Evolutionary conservation across 2,329 filamentous ascomycete species (phyloP).

Genomic region (Penicillium sp.): DNA sequence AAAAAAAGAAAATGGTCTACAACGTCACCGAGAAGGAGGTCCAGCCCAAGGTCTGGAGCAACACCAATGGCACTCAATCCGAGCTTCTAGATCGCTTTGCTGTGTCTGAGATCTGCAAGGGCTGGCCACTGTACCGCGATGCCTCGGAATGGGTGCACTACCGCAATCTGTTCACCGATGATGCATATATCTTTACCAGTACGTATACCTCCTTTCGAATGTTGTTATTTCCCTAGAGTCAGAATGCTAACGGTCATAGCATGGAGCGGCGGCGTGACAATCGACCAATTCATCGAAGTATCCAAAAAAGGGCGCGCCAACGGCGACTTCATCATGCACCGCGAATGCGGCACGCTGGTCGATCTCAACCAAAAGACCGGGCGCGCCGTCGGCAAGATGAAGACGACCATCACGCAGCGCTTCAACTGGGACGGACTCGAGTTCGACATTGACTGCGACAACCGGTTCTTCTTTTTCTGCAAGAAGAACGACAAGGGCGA

Average conservation of each 20-base stretch:
- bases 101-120: conserved; percentile 52
- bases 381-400: conserved; percentile 52
- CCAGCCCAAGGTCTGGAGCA: conserved; percentile 23
- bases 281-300: conserved; percentile 46
- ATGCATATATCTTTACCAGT: conserved; percentile 52
- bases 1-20: conserved; percentile 22
- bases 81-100: conserved; percentile 45
- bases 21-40: conserved; percentile 23
- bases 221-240: too few relatives aligned
- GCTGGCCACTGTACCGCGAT: conserved; percentile 53
- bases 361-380: conserved; percentile 38
- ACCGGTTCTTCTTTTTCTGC: conserved; percentile 49
- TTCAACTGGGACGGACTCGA: not conserved
- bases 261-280: conserved; percentile 42
- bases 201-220: too few relatives aligned
- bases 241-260: conserved; percentile 37
- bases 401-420: conserved; percentile 51
- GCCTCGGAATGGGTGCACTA: conserved; percentile 54
- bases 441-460: conserved; percentile 29
- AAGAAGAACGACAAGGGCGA: conserved; percentile 28
- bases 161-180: conserved; percentile 45
- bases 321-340: conserved; percentile 53
- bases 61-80: conserved; percentile 42
- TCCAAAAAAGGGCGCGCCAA: conserved; percentile 46
- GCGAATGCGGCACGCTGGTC: conserved; percentile 48